A percentile compares a stretch with the other conserved stretches of the same genome.
Conservation (phyloP, 2,329 filamentous ascomycete species). For the Lasiodiplodia gonubiensis region DNA sequence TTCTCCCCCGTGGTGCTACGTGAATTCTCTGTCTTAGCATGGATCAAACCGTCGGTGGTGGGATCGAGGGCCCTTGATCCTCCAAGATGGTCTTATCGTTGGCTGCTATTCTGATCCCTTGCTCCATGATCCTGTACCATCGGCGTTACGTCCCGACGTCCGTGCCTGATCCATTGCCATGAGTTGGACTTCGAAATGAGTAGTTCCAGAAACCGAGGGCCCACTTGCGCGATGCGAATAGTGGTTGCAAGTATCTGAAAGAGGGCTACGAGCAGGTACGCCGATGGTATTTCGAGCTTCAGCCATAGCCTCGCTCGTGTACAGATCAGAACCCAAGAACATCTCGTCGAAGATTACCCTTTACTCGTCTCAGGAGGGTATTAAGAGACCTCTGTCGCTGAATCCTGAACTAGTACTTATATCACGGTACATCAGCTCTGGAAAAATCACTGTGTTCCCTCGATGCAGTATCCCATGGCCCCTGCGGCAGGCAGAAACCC, state of each 20-base stretch:
- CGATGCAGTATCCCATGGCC: conserved; percentile 18
- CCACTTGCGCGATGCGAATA: conserved; percentile 18
- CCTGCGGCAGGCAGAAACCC: conserved; percentile 15
- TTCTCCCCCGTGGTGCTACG: background rate
- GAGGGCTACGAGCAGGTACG: conserved; percentile 27
- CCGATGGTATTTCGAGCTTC: too few species aligned
- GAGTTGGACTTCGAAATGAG: conserved; percentile 22
- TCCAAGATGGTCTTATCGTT: background rate
- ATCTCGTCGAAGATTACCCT: background rate
- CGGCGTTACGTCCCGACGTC: background rate
- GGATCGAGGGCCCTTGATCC: background rate
- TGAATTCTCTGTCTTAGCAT: background rate
- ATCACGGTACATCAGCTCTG: background rate
- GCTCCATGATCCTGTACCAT: background rate
- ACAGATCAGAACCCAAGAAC: too few species aligned
- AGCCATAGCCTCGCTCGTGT: too few species aligned
- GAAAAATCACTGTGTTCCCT: conserved; percentile 9
- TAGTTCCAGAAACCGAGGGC: conserved; percentile 15
- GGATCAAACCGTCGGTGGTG: background rate
- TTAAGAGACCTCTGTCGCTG: background rate
- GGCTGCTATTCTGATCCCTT: background rate
- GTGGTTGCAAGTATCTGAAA: conserved; percentile 2
- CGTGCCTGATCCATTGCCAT: background rate
- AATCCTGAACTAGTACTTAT: conserved; percentile 13
- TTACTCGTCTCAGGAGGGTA: background rate